These are phyloP conservation scores for Neurospora hispaniola DNA, from an alignment of 495 filamentous ascomycete species.

Conservation along the genomic window DNA sequence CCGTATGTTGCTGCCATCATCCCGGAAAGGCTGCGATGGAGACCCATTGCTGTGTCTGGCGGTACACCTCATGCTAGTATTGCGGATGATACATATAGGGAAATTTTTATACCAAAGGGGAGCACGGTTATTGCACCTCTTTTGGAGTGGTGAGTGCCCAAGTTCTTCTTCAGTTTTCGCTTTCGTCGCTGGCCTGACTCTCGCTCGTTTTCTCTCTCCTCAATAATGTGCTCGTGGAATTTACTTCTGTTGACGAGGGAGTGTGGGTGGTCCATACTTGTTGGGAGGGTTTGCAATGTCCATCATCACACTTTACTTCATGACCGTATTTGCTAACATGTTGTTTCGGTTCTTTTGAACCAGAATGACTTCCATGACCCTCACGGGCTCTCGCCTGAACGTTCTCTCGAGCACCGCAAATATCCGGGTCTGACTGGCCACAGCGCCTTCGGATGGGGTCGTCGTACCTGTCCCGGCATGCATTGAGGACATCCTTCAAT, in stretches of 20 bases:
- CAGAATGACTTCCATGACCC: slow-evolving; percentile 48
- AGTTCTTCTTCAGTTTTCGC: not conserved
- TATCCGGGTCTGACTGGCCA: slow-evolving; percentile 45
- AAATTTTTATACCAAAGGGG: slow-evolving; percentile 42
- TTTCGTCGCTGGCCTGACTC: not conserved
- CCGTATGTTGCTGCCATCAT: too few relatives aligned
- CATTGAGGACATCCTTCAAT: slow-evolving; percentile 40
- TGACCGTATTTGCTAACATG: slow-evolving; percentile 8
- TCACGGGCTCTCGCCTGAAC: slow-evolving; percentile 37
- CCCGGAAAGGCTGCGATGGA: slow-evolving; percentile 27
- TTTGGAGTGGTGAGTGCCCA: slow-evolving; percentile 36
- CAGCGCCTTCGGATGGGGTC: slow-evolving; percentile 48
- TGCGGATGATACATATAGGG: slow-evolving; percentile 44
- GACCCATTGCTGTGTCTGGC: slow-evolving; percentile 34
- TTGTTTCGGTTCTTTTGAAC: slow-evolving; percentile 39
- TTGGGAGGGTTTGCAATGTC: too few relatives aligned
- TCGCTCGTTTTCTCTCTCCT: too few relatives aligned
- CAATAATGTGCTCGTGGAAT: too few relatives aligned
- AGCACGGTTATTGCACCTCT: slow-evolving; percentile 42
- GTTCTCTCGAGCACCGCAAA: slow-evolving; percentile 26
- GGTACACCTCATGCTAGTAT: slow-evolving; percentile 50
- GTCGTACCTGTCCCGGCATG: slow-evolving; percentile 47
- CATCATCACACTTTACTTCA: too few relatives aligned
- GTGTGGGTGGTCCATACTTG: too few relatives aligned
- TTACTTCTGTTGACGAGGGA: too few relatives aligned